phyloP scores from a whole-genome alignment of 495 filamentous ascomycete genomes.

The Aspergillus funiculosus region DNA sequence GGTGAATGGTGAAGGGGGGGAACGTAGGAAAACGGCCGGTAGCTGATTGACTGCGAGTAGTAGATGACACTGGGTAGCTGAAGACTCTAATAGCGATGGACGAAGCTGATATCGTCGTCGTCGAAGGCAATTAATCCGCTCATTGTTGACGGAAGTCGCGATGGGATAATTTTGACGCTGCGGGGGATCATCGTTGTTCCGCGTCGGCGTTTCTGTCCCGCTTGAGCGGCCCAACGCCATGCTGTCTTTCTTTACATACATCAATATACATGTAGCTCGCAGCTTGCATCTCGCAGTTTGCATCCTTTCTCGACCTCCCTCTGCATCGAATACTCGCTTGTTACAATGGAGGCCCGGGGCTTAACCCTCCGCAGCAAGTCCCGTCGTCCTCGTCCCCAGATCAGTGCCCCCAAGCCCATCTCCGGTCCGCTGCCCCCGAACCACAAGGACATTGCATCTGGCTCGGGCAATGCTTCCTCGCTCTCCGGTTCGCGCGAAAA shows the following conservation, averaged over 20 bases:
- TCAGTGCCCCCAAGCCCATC: slow-evolving; percentile 81
- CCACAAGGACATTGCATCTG: slow-evolving; percentile 25
- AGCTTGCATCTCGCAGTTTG: background rate
- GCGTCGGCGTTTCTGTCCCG: slow-evolving; percentile 34
- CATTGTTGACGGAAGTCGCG: slow-evolving; percentile 17
- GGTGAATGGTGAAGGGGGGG: slow-evolving; percentile 25
- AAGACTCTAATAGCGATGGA: too few relatives aligned
- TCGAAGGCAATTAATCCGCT: too few relatives aligned
- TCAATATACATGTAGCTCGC: background rate
- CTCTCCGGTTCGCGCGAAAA: slow-evolving; percentile 30
- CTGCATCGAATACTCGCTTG: slow-evolving; percentile 3
- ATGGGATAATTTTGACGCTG: slow-evolving; percentile 37
- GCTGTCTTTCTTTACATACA: slow-evolving; percentile 5
- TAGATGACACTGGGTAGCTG: too few relatives aligned
- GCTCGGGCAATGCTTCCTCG: slow-evolving; percentile 14
- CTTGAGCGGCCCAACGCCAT: slow-evolving; percentile 17
- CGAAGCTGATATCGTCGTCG: slow-evolving; percentile 8
- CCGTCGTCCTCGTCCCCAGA: slow-evolving; percentile 61
- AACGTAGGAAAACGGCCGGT: background rate
- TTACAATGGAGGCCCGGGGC: slow-evolving; percentile 54
- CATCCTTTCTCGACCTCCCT: background rate
- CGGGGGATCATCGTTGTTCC: slow-evolving; percentile 40
- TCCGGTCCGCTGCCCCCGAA: slow-evolving; percentile 52
- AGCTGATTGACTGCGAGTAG: too few relatives aligned
- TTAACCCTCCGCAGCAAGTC: slow-evolving; percentile 88